phyloP scores from a whole-genome alignment of 257 asterid genomes.

The Nicotiana sylvestris region DNA sequence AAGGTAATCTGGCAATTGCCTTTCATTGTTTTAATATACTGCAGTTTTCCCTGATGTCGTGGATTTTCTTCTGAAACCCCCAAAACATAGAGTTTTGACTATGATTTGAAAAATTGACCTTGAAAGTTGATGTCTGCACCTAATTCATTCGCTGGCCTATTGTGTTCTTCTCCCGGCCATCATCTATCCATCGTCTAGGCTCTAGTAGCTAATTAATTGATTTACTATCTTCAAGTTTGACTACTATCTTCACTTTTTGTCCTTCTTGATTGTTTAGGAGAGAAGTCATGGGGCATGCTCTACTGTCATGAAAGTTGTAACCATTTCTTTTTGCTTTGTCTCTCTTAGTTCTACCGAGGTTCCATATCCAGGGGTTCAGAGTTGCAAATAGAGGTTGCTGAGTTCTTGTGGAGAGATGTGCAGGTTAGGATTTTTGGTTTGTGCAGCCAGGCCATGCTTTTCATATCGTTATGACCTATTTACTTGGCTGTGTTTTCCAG shows the following conservation, averaged over 20 bases:
- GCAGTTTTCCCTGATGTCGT: background rate
- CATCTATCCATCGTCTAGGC: background rate
- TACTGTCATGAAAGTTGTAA: conserved; percentile 13
- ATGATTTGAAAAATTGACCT: background rate
- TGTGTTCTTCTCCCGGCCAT: background rate
- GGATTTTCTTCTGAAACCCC: conserved; percentile 1
- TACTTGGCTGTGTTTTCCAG: conserved; percentile 42
- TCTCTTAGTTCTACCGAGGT: conserved; percentile 80
- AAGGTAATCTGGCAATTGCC: conserved; percentile 42
- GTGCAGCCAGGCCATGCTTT: conserved; percentile 9
- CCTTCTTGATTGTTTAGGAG: background rate
- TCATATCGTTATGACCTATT: conserved; percentile 26
- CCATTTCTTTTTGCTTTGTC: conserved; percentile 15
- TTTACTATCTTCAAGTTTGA: background rate
- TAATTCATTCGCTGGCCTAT: background rate
- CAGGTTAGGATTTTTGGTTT: conserved; percentile 48
- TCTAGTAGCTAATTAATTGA: background rate
- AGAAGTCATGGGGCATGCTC: background rate
- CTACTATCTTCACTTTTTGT: background rate
- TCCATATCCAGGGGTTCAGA: conserved; percentile 84
- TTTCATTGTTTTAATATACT: background rate
- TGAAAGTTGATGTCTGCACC: background rate
- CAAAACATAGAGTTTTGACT: background rate
- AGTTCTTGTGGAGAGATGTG: conserved; percentile 88
- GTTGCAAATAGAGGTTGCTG: conserved; percentile 86